Evolutionary conservation across 495 filamentous ascomycete genomes (phyloP), one percentile per base, ranked within the genome.

Genomic region (Neurospora sp.): DNA sequence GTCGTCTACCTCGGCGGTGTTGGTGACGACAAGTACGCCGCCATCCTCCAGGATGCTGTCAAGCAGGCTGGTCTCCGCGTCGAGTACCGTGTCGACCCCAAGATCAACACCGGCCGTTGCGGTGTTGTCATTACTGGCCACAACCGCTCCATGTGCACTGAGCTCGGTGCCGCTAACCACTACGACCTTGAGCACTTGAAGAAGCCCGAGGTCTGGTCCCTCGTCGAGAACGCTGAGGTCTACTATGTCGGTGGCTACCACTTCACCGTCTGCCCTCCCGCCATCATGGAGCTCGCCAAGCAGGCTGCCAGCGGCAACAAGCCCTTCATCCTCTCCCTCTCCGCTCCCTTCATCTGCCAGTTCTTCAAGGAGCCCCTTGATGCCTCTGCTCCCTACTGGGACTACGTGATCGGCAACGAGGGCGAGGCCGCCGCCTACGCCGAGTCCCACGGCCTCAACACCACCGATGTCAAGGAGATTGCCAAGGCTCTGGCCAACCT

Each of bases 331-430:
- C 89, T 99, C 73, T 94, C 92, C 73, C 88, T 99, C 46, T 94
- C 92, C 46, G 96, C 96, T 27, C 96, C 96, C 39, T 99, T 98
- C 89, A 96, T 99, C 76, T 85, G 92, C 44, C 91, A 95, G 82
- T 97, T 97, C 89, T 99, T 98, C 90, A 98, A 97, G 87, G 94
- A 97, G 23, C 93, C 90, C 73, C 88, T 99, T 46, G 94, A 96
- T 83, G 88, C 89, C 75, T 91, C 91, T 3, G 86, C 92, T 11
- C 92, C 91, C 27, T 98, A 97, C 89, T 95, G 92, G 86, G 96
- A 99, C 86, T 97, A 94, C 86, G 86, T 97, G 41, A 92, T 98
- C 83, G 96, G 94, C 75, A 99, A 99, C 84, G 96, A 98, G 90
- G 92, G 91, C 39, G 96, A 99, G 85, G 96, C 94, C 40, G 87